Evolutionary conservation across 2,329 filamentous ascomycete genomes (phyloP), one percentile per base, ranked within the genome.

Genomic region (Arthrobotrys sphaeroides): DNA sequence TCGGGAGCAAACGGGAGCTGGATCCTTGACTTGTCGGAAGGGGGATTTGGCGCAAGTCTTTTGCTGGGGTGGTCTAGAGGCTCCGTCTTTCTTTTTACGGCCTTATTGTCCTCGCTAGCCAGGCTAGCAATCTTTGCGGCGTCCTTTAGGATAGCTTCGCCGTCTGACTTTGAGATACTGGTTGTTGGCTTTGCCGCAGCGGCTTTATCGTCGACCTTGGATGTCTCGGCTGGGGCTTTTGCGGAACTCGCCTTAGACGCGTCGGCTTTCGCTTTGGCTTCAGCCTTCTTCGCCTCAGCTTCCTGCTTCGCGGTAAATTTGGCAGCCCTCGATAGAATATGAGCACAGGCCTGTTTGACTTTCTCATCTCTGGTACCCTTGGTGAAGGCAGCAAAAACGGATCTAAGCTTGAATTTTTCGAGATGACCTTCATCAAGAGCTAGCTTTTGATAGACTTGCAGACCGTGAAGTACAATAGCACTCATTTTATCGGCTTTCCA

Each of bases 381-480:
- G 0, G 66, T 28, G 43, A 77, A 64, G 10, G 57, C 66, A 16
- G 22, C 51, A 13, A 77, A 49, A 10, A 72, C 73, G 10, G 65
- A 70, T 31, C 47, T 62, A 20, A 77, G 60, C 31, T 77, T 77
- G 53, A 45, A 65, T 36, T 65, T 67, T 16, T 77, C 73, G 6
- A 77, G 51, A 31, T 51, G 38, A 7, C 38, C 43, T 28, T 77
- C 67, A 49, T 72, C 61, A 6, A 77, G 49, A 7, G 53, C 36
- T 13, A 77, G 66, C 18, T 72, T 77, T 22, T 70, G 67, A 26
- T 72, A 77, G 22, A 77, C 73, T 60, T 72, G 65, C 24, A 77
- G 26, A 26, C 73, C 65, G 26, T 77, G 64, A 22, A 77, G 61
- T 2, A 77, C 66, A 20, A 77, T 43, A 7, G 65, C 43, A 47